Percentiles rank a stretch among this genome's conserved stretches.
Evolutionary conservation across 495 filamentous ascomycete genomes (phyloP).

Genomic region (Parathielavia appendiculata): DNA sequence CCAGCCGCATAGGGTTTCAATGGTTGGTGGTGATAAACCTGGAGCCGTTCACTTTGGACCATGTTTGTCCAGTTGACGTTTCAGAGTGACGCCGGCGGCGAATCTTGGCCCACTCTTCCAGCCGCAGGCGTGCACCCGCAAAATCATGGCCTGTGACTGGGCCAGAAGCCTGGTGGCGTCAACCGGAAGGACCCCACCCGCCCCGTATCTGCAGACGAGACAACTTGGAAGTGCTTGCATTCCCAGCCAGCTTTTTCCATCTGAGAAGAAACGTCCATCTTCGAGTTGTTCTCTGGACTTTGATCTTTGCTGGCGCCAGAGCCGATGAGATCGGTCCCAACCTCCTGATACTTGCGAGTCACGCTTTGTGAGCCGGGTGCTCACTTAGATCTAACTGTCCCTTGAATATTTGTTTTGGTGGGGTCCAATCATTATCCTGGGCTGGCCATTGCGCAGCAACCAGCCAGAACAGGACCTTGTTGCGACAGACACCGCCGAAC

Average conservation of each 20-base stretch:
- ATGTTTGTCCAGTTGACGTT: slow-evolving; percentile 9
- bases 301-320: not conserved
- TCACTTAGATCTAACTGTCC: not conserved
- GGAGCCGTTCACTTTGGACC: too few relatives aligned
- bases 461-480: not conserved
- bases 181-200: too few relatives aligned
- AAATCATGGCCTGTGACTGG: slow-evolving; percentile 20
- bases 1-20: not conserved
- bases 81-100: slow-evolving; percentile 9
- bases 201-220: not conserved
- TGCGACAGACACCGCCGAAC: too few relatives aligned
- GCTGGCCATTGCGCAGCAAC: slow-evolving; percentile 17
- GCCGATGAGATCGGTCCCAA: not conserved
- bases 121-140: too few relatives aligned
- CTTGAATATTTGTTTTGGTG: slow-evolving; percentile 13
- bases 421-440: not conserved
- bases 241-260: slow-evolving; percentile 3
- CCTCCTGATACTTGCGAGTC: not conserved
- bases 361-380: not conserved
- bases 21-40: not conserved
- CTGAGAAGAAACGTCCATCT: not conserved
- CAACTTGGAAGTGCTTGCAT: not conserved
- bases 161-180: slow-evolving; percentile 16
- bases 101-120: not conserved
- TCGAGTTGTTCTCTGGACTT: not conserved